Evolutionary conservation across 2,329 filamentous ascomycete species (phyloP).

Genomic region (Periconia sp.): DNA sequence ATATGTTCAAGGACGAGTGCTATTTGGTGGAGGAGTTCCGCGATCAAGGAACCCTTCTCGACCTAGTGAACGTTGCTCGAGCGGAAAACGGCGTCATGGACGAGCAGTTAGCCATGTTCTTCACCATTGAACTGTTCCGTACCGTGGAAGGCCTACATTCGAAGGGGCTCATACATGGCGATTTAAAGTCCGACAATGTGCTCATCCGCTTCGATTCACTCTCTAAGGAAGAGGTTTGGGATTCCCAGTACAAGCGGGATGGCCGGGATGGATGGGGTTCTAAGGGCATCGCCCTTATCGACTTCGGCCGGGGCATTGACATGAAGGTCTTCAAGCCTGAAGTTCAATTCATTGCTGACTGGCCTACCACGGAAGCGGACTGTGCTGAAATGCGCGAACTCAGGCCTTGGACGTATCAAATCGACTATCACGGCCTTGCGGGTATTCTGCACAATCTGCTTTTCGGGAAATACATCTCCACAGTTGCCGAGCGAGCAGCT

Average conservation of each 20-base stretch:
- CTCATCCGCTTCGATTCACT: constrained; percentile 77
- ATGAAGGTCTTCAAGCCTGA: constrained; percentile 80
- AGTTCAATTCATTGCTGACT: constrained; percentile 92
- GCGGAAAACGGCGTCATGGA: constrained; percentile 80
- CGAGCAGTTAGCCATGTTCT: constrained; percentile 92
- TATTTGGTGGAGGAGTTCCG: constrained; percentile 89
- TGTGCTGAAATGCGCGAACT: constrained; percentile 96
- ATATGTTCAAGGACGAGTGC: constrained; percentile 87
- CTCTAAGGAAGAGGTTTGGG: constrained; percentile 55
- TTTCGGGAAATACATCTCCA: constrained; percentile 95
- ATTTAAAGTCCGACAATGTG: constrained; percentile 95
- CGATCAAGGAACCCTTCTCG: constrained; percentile 90
- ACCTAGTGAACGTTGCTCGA: constrained; percentile 87
- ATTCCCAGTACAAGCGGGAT: constrained; percentile 71
- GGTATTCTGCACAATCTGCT: constrained; percentile 86
- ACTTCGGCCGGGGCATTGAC: constrained; percentile 94
- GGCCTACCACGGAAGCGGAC: constrained; percentile 85
- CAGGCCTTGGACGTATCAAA: constrained; percentile 95
- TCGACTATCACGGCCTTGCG: constrained; percentile 93
- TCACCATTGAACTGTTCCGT: constrained; percentile 87
- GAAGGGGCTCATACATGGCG: constrained; percentile 83
- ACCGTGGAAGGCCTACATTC: constrained; percentile 86
- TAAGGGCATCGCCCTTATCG: constrained; percentile 86
- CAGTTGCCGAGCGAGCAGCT: constrained; percentile 57
- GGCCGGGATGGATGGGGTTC: constrained; percentile 79